phyloP scores from a whole-genome alignment of 805 yeast species.

The Jamesozyma jinghongensis region DNA sequence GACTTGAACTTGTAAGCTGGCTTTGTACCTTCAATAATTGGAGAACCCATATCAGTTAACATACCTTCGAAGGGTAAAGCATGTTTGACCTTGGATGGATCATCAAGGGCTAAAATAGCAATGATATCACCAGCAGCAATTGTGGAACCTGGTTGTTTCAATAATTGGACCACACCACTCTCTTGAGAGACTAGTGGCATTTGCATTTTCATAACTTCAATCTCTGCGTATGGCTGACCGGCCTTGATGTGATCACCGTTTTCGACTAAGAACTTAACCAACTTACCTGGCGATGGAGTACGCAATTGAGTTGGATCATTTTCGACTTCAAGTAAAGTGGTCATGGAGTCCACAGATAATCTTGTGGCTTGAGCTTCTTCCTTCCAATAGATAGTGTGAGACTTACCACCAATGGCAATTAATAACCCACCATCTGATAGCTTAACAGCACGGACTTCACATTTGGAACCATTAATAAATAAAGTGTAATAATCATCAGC shows the following conservation, averaged over 20 bases:
- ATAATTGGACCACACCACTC: conserved; percentile 82
- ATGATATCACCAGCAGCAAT: conserved; percentile 93
- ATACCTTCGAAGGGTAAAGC: conserved; percentile 94
- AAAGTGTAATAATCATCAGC: conserved; percentile 77
- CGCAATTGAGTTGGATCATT: conserved; percentile 98
- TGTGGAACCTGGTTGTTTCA: conserved; percentile 98
- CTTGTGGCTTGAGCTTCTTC: conserved; percentile 95
- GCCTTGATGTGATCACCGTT: conserved; percentile 86
- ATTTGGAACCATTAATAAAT: conserved; percentile 88
- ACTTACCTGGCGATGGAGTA: conserved; percentile 98
- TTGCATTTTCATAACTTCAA: conserved; percentile 99
- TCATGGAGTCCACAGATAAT: conserved; percentile 88
- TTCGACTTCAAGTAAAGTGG: conserved; percentile 88
- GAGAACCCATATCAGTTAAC: conserved; percentile 79
- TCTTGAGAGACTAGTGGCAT: conserved; percentile 95
- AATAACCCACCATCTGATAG: conserved; percentile 92
- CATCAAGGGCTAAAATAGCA: conserved; percentile 90
- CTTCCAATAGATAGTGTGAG: conserved; percentile 95
- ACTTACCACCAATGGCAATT: conserved; percentile 79
- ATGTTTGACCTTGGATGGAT: conserved; percentile 94
- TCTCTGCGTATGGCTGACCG: conserved; percentile 96
- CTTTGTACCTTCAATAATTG: conserved; percentile 73
- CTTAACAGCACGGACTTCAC: conserved; percentile 78
- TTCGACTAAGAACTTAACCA: conserved; percentile 87
- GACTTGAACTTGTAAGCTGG: conserved; percentile 66